These are phyloP conservation scores for Penicillium manginii DNA, from an alignment of 495 filamentous ascomycete genomes.

Conservation along the genomic window DNA sequence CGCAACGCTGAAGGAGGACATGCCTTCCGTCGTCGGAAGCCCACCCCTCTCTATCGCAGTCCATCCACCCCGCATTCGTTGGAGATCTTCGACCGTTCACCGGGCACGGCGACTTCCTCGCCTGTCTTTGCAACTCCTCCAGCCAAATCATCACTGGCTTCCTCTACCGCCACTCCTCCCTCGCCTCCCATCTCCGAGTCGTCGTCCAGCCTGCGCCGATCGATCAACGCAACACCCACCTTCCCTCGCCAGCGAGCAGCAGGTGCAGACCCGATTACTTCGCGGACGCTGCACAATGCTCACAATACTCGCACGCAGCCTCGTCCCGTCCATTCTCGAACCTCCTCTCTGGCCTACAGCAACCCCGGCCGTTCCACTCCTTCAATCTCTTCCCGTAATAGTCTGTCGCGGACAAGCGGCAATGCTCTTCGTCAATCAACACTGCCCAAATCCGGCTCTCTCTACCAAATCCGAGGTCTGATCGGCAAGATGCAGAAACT, in stretches of 20 bases:
- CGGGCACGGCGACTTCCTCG: constrained; percentile 69
- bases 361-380: constrained; percentile 44
- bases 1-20: constrained; percentile 62
- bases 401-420: constrained; percentile 32
- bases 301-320: constrained; percentile 40
- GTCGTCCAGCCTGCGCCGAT: constrained; percentile 48
- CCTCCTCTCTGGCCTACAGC: constrained; percentile 55
- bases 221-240: constrained; percentile 49
- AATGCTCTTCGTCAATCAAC: constrained; percentile 34
- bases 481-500: constrained; percentile 96
- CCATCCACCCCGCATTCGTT: constrained; percentile 55
- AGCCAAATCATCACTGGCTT: constrained; percentile 69
- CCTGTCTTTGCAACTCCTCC: constrained; percentile 75
- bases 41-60: constrained; percentile 50
- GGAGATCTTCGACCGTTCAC: constrained; percentile 57
- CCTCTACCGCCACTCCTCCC: constrained; percentile 74
- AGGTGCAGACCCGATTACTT: constrained; percentile 37
- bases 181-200: constrained; percentile 63
- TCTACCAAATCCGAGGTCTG: constrained; percentile 89
- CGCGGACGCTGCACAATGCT: constrained; percentile 44
- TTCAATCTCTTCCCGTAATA: constrained; percentile 43
- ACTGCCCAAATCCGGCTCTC: constrained; percentile 79
- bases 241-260: constrained; percentile 45
- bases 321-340: constrained; percentile 50
- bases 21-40: constrained; percentile 56